Conservation (phyloP, 371 early-diverging fungal genomes). For the Mortierella sp. region DNA sequence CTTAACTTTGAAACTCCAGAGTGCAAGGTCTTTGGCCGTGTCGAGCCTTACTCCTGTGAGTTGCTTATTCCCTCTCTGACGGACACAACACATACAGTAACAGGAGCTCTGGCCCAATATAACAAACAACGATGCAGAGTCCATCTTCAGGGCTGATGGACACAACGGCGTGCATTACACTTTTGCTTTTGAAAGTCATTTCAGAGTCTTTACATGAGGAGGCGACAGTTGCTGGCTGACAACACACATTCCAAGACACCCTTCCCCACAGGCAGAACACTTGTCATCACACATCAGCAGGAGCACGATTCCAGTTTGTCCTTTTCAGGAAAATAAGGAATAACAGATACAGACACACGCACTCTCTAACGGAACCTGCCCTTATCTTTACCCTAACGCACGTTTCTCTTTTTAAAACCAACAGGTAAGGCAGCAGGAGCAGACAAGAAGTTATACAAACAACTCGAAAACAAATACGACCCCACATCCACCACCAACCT, state of each 20-base stretch:
- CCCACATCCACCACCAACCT: constrained; percentile 57
- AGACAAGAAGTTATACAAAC: constrained; percentile 90
- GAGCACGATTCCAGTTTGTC: background rate
- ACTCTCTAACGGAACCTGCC: background rate
- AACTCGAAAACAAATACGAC: constrained; percentile 83
- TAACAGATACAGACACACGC: background rate
- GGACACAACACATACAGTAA: background rate
- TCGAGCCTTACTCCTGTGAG: constrained; percentile 94
- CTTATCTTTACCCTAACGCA: background rate
- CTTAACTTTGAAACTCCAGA: constrained; percentile 76
- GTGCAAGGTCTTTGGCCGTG: constrained; percentile 76
- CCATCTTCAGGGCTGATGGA: background rate
- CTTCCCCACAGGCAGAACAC: background rate
- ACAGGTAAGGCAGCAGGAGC: constrained; percentile 91
- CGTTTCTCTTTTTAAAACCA: constrained; percentile 3
- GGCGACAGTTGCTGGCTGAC: background rate
- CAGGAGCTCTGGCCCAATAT: background rate
- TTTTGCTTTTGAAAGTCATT: background rate
- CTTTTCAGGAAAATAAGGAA: background rate
- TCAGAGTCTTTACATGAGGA: background rate
- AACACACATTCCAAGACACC: background rate
- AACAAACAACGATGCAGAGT: background rate
- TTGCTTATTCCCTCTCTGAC: too few species aligned
- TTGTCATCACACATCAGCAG: background rate
- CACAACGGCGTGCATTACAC: background rate